These are phyloP conservation scores for Saccharomycopsis schoenii DNA, from an alignment of 805 yeast genomes.

Conservation along the genomic window DNA sequence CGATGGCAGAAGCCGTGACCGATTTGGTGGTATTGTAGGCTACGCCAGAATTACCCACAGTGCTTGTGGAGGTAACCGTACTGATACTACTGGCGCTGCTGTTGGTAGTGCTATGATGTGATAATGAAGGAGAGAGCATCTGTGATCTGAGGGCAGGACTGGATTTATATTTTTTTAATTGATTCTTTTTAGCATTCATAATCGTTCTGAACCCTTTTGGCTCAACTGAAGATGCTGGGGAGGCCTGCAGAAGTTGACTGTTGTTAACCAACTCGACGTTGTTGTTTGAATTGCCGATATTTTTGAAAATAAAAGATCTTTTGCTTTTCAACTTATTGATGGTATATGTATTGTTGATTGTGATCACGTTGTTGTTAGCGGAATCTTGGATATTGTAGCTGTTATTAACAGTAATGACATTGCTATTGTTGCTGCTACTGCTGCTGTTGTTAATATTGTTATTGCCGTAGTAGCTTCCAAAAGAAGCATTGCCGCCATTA, in stretches of 20 bases:
- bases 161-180: slow-evolving; percentile 9
- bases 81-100: not conserved
- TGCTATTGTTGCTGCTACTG: not conserved
- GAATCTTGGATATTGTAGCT: too few relatives aligned
- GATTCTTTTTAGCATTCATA: slow-evolving; percentile 6
- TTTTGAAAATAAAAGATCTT: not conserved
- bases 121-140: not conserved
- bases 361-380: not conserved
- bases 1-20: not conserved
- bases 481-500: not conserved
- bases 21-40: not conserved
- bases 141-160: slow-evolving; percentile 9
- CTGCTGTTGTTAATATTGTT: not conserved
- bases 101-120: not conserved
- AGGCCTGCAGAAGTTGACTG: not conserved
- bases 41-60: not conserved
- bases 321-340: not conserved
- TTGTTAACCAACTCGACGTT: not conserved
- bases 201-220: slow-evolving; percentile 6
- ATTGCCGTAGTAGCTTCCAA: not conserved
- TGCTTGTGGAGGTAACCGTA: not conserved
- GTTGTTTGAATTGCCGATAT: not conserved
- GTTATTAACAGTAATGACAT: not conserved
- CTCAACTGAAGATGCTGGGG: not conserved
- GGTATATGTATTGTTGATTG: not conserved